phyloP scores from a whole-genome alignment of 306 rosid species.

The Aeschynomene evenia region DNA sequence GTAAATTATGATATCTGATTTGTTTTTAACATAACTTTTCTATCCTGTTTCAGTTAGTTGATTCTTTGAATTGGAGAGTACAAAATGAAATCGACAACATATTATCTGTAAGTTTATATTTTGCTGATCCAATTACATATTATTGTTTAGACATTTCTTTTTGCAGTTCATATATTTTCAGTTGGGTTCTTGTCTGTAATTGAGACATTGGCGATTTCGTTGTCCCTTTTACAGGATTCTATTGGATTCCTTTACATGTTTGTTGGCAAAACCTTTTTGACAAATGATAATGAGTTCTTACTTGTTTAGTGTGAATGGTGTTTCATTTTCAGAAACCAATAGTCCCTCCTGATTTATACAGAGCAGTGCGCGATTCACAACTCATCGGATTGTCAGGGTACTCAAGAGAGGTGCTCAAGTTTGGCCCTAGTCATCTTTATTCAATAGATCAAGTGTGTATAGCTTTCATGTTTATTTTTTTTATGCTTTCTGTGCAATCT shows the following conservation, averaged over 20 bases:
- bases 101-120: slow-evolving; percentile 58
- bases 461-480: not conserved
- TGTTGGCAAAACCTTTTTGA: slow-evolving; percentile 21
- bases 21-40: slow-evolving; percentile 16
- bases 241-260: not conserved
- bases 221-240: not conserved
- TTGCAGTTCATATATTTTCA: not conserved
- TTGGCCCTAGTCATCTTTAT: not conserved
- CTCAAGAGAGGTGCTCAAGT: slow-evolving; percentile 76
- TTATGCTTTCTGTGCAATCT: not conserved
- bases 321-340: slow-evolving; percentile 80
- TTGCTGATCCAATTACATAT: slow-evolving; percentile 2
- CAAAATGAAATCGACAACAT: slow-evolving; percentile 86
- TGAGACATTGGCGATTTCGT: not conserved
- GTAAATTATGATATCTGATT: slow-evolving; percentile 19
- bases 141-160: slow-evolving; percentile 23
- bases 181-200: slow-evolving; percentile 1
- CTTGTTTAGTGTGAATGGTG: slow-evolving; percentile 21
- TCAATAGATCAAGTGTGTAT: not conserved
- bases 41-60: slow-evolving; percentile 67
- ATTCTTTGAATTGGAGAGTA: slow-evolving; percentile 84
- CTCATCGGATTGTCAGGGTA: slow-evolving; percentile 92
- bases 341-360: slow-evolving; percentile 67
- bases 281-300: slow-evolving; percentile 19
- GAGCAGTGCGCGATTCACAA: slow-evolving; percentile 85